These are phyloP conservation scores for Exophiala spinifera DNA, from an alignment of 2,329 filamentous ascomycete genomes.

Conservation along the genomic window DNA sequence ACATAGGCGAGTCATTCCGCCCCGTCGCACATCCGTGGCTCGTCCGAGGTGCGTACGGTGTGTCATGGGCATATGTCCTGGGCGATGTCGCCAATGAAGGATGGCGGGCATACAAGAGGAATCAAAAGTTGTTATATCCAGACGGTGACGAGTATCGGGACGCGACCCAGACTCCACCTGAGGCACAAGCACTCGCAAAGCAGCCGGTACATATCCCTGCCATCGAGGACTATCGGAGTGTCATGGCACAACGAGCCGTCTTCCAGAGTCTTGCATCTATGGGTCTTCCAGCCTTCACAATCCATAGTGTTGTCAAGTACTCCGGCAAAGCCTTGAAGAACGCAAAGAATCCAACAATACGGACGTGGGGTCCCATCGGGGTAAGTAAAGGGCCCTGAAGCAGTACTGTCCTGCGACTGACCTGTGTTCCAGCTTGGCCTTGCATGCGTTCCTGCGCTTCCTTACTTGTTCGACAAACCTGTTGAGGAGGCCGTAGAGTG, in stretches of 20 bases:
- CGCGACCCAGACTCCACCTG: slow-evolving; percentile 39
- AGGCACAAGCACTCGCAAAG: slow-evolving; percentile 46
- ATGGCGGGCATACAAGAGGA: slow-evolving; percentile 89
- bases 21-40: slow-evolving; percentile 84
- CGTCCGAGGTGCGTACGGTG: slow-evolving; percentile 77
- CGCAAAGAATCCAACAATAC: slow-evolving; percentile 68
- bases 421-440: slow-evolving; percentile 54
- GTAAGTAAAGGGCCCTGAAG: slow-evolving; percentile 51
- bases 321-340: slow-evolving; percentile 82
- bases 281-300: slow-evolving; percentile 90
- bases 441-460: slow-evolving; percentile 40
- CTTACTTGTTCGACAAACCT: slow-evolving; percentile 61
- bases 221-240: slow-evolving; percentile 83
- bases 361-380: slow-evolving; percentile 89
- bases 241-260: slow-evolving; percentile 85
- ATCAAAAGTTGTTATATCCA: slow-evolving; percentile 72
- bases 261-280: slow-evolving; percentile 92
- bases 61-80: slow-evolving; percentile 88
- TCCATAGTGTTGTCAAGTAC: slow-evolving; percentile 89
- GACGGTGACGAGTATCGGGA: slow-evolving; percentile 46
- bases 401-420: slow-evolving; percentile 8
- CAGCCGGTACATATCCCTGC: slow-evolving; percentile 57
- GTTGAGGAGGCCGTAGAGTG: slow-evolving; percentile 91
- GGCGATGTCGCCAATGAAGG: slow-evolving; percentile 92
- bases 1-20: slow-evolving; percentile 94